A percentile compares a stretch with the other conserved stretches of the same genome.
Conservation (phyloP, 108 stramenopile species). For the Nitzschia putrida region DNA sequence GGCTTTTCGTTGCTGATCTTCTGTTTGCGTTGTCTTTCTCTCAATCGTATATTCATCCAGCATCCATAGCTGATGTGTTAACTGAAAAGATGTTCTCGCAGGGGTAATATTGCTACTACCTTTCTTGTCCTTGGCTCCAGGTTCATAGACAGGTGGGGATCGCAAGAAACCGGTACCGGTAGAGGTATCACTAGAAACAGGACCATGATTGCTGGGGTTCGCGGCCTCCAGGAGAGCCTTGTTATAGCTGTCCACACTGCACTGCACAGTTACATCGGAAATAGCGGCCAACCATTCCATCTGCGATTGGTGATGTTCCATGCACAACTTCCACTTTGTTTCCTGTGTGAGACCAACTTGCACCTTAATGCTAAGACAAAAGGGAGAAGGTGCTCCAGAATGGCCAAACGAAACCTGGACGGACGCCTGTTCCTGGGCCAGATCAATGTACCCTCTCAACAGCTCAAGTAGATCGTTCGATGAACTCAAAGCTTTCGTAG, state of each 20-base stretch:
- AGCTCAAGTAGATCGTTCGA: conserved; percentile 29
- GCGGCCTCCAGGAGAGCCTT: conserved; percentile 36
- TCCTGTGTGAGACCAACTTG: conserved; percentile 39
- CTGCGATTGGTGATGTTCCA: conserved; percentile 47
- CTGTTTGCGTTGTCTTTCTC: conserved; percentile 6
- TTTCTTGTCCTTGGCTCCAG: conserved; percentile 3
- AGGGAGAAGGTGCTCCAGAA: conserved; percentile 60
- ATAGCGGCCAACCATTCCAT: conserved; percentile 65
- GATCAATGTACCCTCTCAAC: conserved; percentile 59
- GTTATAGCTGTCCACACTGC: conserved; percentile 58
- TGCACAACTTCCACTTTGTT: conserved; percentile 68
- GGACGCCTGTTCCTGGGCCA: conserved; percentile 55
- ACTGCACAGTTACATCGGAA: conserved; percentile 54
- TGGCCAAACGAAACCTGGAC: conserved; percentile 47
- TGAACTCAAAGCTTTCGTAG: conserved; percentile 4
- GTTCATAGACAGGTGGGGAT: conserved; percentile 27
- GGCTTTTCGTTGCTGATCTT: conserved; percentile 4
- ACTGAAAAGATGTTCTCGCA: conserved; percentile 6
- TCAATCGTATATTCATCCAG: neutral
- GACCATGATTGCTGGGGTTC: conserved; percentile 20
- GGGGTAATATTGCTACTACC: neutral
- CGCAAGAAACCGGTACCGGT: neutral
- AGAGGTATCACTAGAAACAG: neutral
- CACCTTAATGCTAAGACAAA: conserved; percentile 45
- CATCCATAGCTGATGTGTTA: conserved; percentile 20